Evolutionary conservation across 1,284 basidiomycete genomes (phyloP).

Genomic region (Apiotrichum domesticum): DNA sequence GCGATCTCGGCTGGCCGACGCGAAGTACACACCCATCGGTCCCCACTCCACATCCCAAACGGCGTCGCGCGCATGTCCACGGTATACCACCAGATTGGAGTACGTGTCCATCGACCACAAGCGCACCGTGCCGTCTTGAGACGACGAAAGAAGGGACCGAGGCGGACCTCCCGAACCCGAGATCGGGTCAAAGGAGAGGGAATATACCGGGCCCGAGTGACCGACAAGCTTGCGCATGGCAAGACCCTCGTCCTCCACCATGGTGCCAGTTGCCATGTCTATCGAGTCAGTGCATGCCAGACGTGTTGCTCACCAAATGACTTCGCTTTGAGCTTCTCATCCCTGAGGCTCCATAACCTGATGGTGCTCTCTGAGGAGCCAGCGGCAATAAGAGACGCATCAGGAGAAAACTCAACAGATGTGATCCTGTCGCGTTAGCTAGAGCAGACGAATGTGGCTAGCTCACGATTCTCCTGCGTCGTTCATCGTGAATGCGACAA

Average conservation of each 20-base stretch:
- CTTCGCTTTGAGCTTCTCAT: constrained; percentile 66
- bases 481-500: constrained; percentile 87
- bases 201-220: constrained; percentile 94
- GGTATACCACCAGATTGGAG: constrained; percentile 86
- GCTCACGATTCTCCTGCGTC: constrained; percentile 82
- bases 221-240: constrained; percentile 89
- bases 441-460: neutral
- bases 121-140: constrained; percentile 86
- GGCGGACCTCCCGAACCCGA: constrained; percentile 80
- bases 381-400: constrained; percentile 89
- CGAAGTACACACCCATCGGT: constrained; percentile 96
- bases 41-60: constrained; percentile 99
- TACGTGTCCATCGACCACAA: constrained; percentile 96
- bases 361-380: constrained; percentile 96
- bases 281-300: neutral
- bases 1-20: constrained; percentile 85
- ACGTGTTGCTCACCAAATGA: constrained; percentile 61
- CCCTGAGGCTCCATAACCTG: constrained; percentile 89
- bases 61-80: constrained; percentile 86
- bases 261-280: constrained; percentile 26
- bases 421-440: constrained; percentile 57
- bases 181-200: constrained; percentile 85
- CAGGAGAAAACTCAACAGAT: constrained; percentile 81
- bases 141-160: constrained; percentile 80
- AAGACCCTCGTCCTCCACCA: constrained; percentile 65